These are phyloP conservation scores for Infundibulicybe gibba DNA, from an alignment of 768 basidiomycete species.

Conservation along the genomic window DNA sequence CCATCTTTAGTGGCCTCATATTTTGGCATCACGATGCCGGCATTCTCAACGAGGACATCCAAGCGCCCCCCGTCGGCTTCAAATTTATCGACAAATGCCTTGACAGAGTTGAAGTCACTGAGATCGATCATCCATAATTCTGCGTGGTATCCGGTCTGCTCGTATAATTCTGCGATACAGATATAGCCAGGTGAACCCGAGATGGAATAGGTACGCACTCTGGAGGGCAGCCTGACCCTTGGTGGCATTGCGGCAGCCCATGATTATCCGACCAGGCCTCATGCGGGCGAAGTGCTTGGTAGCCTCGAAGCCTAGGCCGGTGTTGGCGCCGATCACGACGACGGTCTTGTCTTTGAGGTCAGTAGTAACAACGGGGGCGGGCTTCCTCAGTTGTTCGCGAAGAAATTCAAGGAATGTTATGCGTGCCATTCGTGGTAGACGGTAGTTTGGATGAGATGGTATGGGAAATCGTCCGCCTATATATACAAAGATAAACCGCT, in stretches of 20 bases:
- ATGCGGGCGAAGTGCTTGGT: slow-evolving; percentile 41
- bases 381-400: slow-evolving; percentile 14
- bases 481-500: too few relatives aligned
- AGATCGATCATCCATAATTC: slow-evolving; percentile 41
- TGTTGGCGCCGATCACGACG: slow-evolving; percentile 47
- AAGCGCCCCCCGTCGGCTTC: slow-evolving; percentile 28
- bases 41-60: slow-evolving; percentile 46
- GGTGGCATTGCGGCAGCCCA: slow-evolving; percentile 32
- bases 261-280: slow-evolving; percentile 35
- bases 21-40: slow-evolving; percentile 14
- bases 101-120: slow-evolving; percentile 34
- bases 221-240: slow-evolving; percentile 31
- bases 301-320: slow-evolving; percentile 46
- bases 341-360: slow-evolving; percentile 44
- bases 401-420: slow-evolving; percentile 10
- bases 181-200: not conserved
- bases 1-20: slow-evolving; percentile 33
- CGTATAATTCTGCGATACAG: slow-evolving; percentile 16
- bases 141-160: slow-evolving; percentile 29
- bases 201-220: slow-evolving; percentile 18
- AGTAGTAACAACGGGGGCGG: slow-evolving; percentile 25
- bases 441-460: too few relatives aligned
- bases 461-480: too few relatives aligned
- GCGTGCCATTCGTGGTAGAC: slow-evolving; percentile 12
- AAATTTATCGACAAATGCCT: slow-evolving; percentile 30